Percentiles rank a stretch among this genome's conserved stretches.
phyloP scores from a whole-genome alignment of 169 alveolate genomes.

The Neospora caninum region DNA sequence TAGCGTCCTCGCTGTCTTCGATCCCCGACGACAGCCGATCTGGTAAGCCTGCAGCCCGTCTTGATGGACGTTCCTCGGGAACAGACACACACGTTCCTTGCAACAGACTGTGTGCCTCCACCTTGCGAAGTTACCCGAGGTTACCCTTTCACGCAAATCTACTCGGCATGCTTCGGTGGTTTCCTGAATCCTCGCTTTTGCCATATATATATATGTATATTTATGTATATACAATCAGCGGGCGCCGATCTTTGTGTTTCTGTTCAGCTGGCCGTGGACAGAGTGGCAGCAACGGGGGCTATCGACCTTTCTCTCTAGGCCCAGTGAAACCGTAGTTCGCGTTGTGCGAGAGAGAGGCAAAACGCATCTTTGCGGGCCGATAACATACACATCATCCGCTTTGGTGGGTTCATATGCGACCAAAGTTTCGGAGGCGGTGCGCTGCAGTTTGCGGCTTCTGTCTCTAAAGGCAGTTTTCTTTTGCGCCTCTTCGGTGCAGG shows the following conservation, averaged over 20 bases:
- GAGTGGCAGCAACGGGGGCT: not conserved
- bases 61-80: no score
- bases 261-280: not conserved
- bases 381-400: not conserved
- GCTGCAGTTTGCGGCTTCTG: not conserved
- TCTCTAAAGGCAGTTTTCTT: not conserved
- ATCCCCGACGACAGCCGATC: conserved; percentile 4
- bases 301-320: not conserved
- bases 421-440: not conserved
- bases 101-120: no score
- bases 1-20: not conserved
- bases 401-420: no score
- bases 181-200: no score
- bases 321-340: not conserved
- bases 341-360: not conserved
- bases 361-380: not conserved
- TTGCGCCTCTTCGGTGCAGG: not conserved
- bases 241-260: not conserved
- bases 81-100: no score
- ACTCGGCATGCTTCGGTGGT: no score
- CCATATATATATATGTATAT: no score
- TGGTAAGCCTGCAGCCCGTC: not conserved
- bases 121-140: no score
- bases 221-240: no score
- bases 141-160: no score